Conservation (phyloP, 345 rosid genomes). For the Moringa oleifera region DNA sequence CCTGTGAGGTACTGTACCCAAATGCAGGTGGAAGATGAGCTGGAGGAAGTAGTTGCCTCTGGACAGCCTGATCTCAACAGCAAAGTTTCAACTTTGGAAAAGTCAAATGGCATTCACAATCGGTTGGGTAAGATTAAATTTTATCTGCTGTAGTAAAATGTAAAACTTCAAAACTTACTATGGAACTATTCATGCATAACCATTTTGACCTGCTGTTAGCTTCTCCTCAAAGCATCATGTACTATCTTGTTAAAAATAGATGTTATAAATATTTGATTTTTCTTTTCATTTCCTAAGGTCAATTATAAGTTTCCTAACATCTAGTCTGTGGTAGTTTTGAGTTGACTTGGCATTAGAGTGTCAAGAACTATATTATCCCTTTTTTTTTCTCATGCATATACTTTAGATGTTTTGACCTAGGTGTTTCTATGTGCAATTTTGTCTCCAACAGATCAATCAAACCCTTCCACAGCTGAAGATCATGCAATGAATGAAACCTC, state of each 20-base stretch:
- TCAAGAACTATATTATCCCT: not conserved
- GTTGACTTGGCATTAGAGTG: not conserved
- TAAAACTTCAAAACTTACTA: not conserved
- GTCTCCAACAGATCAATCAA: slow-evolving; percentile 34
- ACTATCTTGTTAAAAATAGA: not conserved
- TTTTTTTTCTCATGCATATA: not conserved
- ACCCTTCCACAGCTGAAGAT: slow-evolving; percentile 26
- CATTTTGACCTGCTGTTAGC: slow-evolving; percentile 4
- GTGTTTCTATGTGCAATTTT: slow-evolving; percentile 1
- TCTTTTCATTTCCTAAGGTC: not conserved
- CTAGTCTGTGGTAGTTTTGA: not conserved
- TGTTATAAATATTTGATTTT: slow-evolving; percentile 1
- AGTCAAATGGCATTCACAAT: slow-evolving; percentile 21
- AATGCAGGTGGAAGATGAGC: slow-evolving; percentile 28
- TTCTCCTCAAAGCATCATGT: not conserved
- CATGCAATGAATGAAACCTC: slow-evolving; percentile 22
- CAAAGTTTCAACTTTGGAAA: slow-evolving; percentile 21
- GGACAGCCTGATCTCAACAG: slow-evolving; percentile 15
- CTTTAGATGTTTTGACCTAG: slow-evolving; percentile 9
- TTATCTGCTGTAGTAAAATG: slow-evolving; percentile 12
- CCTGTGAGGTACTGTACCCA: slow-evolving; percentile 17
- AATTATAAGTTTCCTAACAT: no score
- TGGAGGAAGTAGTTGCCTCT: slow-evolving; percentile 28
- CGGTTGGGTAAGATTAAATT: slow-evolving; percentile 34
- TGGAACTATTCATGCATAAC: slow-evolving; percentile 2